Evolutionary conservation across 768 basidiomycete genomes (phyloP).

Genomic region (Psilocybe tampanensis): DNA sequence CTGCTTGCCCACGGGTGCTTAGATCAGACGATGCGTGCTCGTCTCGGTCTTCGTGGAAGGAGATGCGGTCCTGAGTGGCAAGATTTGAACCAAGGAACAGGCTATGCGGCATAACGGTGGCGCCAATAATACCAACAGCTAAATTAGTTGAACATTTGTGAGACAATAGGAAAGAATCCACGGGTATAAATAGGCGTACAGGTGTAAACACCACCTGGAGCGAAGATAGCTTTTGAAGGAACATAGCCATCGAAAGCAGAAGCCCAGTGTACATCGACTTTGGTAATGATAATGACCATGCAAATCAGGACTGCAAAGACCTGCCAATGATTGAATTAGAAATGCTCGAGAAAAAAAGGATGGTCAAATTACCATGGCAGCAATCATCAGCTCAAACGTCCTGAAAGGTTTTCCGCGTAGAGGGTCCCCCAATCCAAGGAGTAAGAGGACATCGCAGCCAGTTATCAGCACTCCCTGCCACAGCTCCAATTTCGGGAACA

Average conservation of each 20-base stretch:
- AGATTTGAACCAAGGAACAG: slow-evolving; percentile 89
- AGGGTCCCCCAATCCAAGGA: slow-evolving; percentile 75
- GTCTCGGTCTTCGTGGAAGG: slow-evolving; percentile 29
- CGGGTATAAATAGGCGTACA: slow-evolving; percentile 42
- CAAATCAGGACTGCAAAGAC: slow-evolving; percentile 75
- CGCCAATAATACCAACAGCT: slow-evolving; percentile 77
- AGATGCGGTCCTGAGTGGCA: slow-evolving; percentile 78
- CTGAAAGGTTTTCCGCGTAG: slow-evolving; percentile 65
- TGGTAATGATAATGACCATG: slow-evolving; percentile 77
- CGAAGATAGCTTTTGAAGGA: slow-evolving; percentile 67
- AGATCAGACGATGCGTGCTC: slow-evolving; percentile 15
- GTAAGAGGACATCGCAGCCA: slow-evolving; percentile 64
- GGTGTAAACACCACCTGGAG: slow-evolving; percentile 60
- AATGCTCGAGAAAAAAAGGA: neutral
- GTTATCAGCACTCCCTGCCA: slow-evolving; percentile 76
- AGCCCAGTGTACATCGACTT: slow-evolving; percentile 70
- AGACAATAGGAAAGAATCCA: neutral
- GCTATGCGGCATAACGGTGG: slow-evolving; percentile 93
- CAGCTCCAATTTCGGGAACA: slow-evolving; percentile 68
- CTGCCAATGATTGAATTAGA: slow-evolving; percentile 28
- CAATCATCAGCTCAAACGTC: slow-evolving; percentile 69
- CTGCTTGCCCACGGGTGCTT: slow-evolving; percentile 15
- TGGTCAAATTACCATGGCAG: slow-evolving; percentile 48
- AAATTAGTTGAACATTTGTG: neutral
- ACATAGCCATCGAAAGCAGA: slow-evolving; percentile 75